Evolutionary conservation across 2,329 filamentous ascomycete species (phyloP), one percentile per base, ranked within the genome.

Genomic region (Nigrospora oryzae): DNA sequence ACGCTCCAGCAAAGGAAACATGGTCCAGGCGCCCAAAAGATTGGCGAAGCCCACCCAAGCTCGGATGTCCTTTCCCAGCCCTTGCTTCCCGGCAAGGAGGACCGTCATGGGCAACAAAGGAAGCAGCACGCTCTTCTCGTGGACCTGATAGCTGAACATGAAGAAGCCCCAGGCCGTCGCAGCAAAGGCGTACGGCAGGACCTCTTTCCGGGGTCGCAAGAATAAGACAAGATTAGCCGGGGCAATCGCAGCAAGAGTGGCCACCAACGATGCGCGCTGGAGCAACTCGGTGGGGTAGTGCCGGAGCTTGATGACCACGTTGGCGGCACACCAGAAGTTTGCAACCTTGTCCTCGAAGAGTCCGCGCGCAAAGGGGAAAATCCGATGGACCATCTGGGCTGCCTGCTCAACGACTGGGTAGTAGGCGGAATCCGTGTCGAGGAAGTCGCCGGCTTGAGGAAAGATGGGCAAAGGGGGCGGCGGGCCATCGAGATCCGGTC

Each of bases 291-390:
- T 65, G 1, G 87, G 81, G 53, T 89, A 93, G 15, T 78, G 70
- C 50, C 86, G 79, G 34, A 98, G 78, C 67, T 98, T 98, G 68
- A 95, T 74, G 45, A 94, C 74, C 1, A 93, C 84, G 61, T 97
- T 94, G 45, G 91, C 74, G 5, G 89, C 84, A 61, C 93, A 98
- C 93, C 93, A 98, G 57, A 96, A 85, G 61, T 98, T 98, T 58
- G 93, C 93, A 16, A 98, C 94, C 66, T 98, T 98, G 70, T 97
- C 93, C 67, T 98, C 94, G 57, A 97, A 98, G 7, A 98, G 70
- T 4, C 93, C 93, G n/a, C 93, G 82, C 1, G 90, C 82, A 60
- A 98, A 96, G 1, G 94, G 93, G 57, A 98, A 97, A 46, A 97
- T 78, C n/a, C 93, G 84, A 62, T 96, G 88, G 11, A 96, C 67